Base-by-base conservation (phyloP, 139 green algal species). In the Astrephomene gubernaculifera region DNA sequence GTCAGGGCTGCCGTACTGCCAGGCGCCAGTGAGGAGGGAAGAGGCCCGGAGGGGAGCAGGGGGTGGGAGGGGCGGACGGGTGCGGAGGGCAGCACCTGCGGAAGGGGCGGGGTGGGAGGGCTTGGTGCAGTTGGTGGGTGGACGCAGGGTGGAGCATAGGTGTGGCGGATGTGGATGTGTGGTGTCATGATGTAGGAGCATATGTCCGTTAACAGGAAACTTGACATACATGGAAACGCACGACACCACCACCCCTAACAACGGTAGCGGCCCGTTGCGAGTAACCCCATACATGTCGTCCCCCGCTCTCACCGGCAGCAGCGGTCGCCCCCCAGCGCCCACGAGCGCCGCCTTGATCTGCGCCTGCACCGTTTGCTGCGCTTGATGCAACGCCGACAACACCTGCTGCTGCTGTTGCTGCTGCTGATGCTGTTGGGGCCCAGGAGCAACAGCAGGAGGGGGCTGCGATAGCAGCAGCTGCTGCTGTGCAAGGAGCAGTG, bases 331-430 rank as follows among this genome's bases (percentile, higher is more conserved):
- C 10, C 43, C 29, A 5, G 70, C 43, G 43, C 29, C n/a, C 5
- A 29, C 43, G 44, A 38, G 38, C 57, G 35, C 74, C 74, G 76
- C 33, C 43, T 54, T 78, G 29, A 67, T 54, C 38, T 71, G 65
- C 14, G 72, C 72, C 35, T 81, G 72, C 33, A 81, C 10, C 4
- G 36, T 52, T 21, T 69, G 31, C n/a, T 67, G 52, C 17, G 49
- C 52, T 33, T 81, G 17, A n/a, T 80, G 72, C 31, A 67, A 19
- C 25, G 35, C 57, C 52, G 52, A 36, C 1, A 38, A n/a, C 21
- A 35, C 31, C 22, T 52, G 72, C 52, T 49, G 39, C n/a, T 87
- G 79, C 63, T 85, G 78, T 45, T 72, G 29, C 52, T 53, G 73
- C 33, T 81, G 72, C 29, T 76, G 69, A 22, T 76, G 69, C 41